Evolutionary conservation across 768 basidiomycete genomes (phyloP).

Genomic region (Amanita pallidorosea): DNA sequence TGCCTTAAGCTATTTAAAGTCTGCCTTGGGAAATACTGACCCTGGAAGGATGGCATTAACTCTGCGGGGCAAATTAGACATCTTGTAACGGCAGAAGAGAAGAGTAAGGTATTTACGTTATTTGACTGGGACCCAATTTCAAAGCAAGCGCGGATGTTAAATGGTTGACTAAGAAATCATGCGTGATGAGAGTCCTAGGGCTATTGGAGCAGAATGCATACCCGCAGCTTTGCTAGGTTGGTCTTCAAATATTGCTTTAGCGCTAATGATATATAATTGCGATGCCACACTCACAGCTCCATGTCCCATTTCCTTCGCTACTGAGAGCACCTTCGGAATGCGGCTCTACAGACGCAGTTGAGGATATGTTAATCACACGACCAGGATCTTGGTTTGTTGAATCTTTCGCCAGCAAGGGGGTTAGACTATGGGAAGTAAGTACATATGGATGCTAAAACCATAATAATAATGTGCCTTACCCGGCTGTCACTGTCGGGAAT

Average conservation of each 20-base stretch:
- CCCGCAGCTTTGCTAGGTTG: constrained; percentile 78
- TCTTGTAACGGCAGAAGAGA: not conserved
- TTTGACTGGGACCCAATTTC: constrained; percentile 45
- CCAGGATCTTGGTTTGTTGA: constrained; percentile 54
- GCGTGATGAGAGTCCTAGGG: not conserved
- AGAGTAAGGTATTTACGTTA: constrained; percentile 45
- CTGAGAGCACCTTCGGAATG: constrained; percentile 40
- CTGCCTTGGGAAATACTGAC: constrained; percentile 24
- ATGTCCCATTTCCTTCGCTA: constrained; percentile 50
- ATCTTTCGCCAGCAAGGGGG: constrained; percentile 56
- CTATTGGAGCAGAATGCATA: constrained; percentile 9
- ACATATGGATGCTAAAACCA: not conserved
- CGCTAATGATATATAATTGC: not conserved
- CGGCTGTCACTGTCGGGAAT: constrained; percentile 6
- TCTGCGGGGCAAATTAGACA: constrained; percentile 21
- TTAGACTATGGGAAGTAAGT: constrained; percentile 27
- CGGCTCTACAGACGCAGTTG: constrained; percentile 48
- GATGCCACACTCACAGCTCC: constrained; percentile 57
- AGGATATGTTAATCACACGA: constrained; percentile 78
- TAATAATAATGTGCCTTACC: not conserved
- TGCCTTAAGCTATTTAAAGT: not conserved
- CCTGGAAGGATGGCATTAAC: constrained; percentile 83
- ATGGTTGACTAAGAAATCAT: constrained; percentile 48
- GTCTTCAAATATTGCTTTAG: constrained; percentile 29
- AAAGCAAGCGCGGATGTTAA: constrained; percentile 63